Evolutionary conservation across 352 stramenopile genomes (phyloP), one percentile per base, ranked within the genome.

Genomic region (Phytophthora quininea): DNA sequence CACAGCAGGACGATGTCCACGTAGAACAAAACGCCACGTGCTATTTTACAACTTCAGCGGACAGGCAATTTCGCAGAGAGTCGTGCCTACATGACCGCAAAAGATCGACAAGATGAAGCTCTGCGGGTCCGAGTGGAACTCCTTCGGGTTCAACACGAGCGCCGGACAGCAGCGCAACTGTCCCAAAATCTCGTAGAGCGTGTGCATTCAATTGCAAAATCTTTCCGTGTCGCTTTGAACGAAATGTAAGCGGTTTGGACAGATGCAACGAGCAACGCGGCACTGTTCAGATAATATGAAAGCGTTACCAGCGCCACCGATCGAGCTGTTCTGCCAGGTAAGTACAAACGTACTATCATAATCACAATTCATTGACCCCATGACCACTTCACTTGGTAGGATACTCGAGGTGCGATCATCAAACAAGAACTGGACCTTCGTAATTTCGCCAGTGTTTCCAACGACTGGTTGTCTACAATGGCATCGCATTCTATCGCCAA

Each of bases 241-340:
- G 27, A 31, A 9, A 33, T 52, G 46, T 12, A n/a, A 24, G 4
- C 9, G 50, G 10, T 1, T 31, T 51, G 49, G 19, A 24, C 49
- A 79, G 72, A 58, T 79, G 45, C 53, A 62, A 54, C 55, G 68
- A 53, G 72, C 63, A 40, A 63, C 61, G 19, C 35, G 61, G 19
- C 67, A 76, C 48, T 79, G 67, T 43, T 45, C 27, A 49, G 60
- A 48, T 7, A 58, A 58, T 15, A 15, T 60, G 24, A 77, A 80
- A 42, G 50, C 38, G n/a, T 65, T 81, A 29, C 27, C 7, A 3
- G 15, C 47, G 4, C 73, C 76, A 11, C 73, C 73, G 15, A 59
- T 11, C 0, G 76, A 79, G 15, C 11, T 69, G 4, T 77, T 76
- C 49, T 84, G 76, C 42, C 68, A 80, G 76, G 75, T 81, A 43